These are phyloP conservation scores for Talaromyces stipitatus DNA, from an alignment of 495 filamentous ascomycete genomes.

Conservation along the genomic window DNA sequence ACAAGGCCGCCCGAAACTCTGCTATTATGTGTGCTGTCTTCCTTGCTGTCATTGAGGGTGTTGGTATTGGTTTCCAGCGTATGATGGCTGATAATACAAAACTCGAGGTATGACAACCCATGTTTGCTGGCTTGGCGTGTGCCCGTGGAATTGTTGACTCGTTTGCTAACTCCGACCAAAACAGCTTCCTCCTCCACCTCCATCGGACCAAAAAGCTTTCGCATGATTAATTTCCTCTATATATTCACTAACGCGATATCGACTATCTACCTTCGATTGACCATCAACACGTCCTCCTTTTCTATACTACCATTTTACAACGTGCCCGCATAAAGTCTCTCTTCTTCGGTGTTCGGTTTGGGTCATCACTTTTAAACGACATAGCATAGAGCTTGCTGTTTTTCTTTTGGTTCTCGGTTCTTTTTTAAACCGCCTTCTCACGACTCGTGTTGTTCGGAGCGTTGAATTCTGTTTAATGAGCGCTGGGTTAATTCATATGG, in stretches of 20 bases:
- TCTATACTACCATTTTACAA: conserved; percentile 13
- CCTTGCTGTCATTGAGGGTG: conserved; percentile 92
- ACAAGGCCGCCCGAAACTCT: conserved; percentile 81
- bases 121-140: neutral
- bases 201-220: conserved; percentile 33
- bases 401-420: conserved; percentile 7
- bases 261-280: conserved; percentile 3
- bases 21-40: conserved; percentile 93
- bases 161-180: conserved; percentile 6
- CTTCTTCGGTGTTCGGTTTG: conserved; percentile 40
- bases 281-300: conserved; percentile 8
- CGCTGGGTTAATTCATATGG: neutral
- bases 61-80: conserved; percentile 92
- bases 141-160: too few species aligned
- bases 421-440: neutral
- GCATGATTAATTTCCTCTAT: conserved; percentile 20
- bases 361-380: conserved; percentile 31
- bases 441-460: neutral
- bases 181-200: conserved; percentile 38
- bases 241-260: neutral
- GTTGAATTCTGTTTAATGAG: neutral
- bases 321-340: conserved; percentile 29
- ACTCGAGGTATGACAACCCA: conserved; percentile 56
- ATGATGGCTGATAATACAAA: conserved; percentile 91
- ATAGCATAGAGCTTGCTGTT: conserved; percentile 34